Base-by-base conservation (phyloP, 805 yeast genomes). In the Starmerella vaccinii region DNA sequence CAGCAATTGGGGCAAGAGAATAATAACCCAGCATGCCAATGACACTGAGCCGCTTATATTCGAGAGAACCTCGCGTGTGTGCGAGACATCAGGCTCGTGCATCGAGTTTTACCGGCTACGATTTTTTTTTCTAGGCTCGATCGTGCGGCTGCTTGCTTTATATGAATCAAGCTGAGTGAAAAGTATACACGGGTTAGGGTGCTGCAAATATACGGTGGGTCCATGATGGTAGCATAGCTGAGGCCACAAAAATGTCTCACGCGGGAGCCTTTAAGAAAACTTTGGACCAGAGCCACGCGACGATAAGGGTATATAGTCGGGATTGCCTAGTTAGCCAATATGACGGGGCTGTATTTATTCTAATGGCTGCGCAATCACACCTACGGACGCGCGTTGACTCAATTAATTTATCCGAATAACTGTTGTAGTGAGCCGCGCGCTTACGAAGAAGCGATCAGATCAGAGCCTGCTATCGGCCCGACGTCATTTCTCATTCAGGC, bases 11-110 rank as follows among this genome's bases (percentile, higher is more conserved):
- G 94, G 92, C 57, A 84, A 67, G 51, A 84, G 72, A 37, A 84
- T 66, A 13, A 84, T 88, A 12, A 84, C 73, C 88, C 89, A 84
- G 63, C 90, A 81, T 0, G 90, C 87, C 38, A 84, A 71, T 29
- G 80, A 74, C 8, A 83, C 74, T 12, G 86, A 79, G 2, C 90
- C 90, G 63, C 80, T 73, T 2, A 81, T 67, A 2, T 84, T 84
- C 3, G 86, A 77, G 68, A 65, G 43, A 3, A 49, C 49, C 35
- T 45, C 57, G 5, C 48, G 45, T 6, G 15, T 3, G n/a, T 47
- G 48, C 10, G 51, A 33, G 5, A 51, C 47, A 4, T 39, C 19
- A 5, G 27, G 23, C 6, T 21, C 38, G 21, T 22, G 29, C 38
- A 30, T 29, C 32, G 30, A 24, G 13, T 16, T 13, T 18, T 18